Evolutionary conservation across 129 eudicot genomes (phyloP).

Genomic region (Flaveria ramosissima): DNA sequence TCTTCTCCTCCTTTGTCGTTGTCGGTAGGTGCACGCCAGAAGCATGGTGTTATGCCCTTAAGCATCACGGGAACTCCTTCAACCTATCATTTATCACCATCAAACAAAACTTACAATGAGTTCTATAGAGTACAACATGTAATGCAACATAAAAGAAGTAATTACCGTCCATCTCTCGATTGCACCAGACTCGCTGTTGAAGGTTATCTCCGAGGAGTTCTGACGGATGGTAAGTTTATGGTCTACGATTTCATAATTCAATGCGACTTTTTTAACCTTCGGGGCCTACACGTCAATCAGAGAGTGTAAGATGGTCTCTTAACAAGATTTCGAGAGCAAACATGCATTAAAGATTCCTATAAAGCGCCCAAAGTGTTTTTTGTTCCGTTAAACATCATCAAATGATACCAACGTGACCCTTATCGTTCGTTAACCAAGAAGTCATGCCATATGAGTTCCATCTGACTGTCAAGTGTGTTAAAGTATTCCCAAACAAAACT

Average conservation of each 20-base stretch:
- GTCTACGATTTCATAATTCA: conserved; percentile 49
- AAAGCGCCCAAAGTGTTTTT: neutral
- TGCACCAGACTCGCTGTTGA: conserved; percentile 61
- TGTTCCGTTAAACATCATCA: neutral
- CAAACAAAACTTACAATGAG: neutral
- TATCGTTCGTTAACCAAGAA: neutral
- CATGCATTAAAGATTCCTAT: neutral
- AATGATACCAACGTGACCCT: conserved; percentile 4
- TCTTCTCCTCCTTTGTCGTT: conserved; percentile 93
- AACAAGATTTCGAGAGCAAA: conserved; percentile 16
- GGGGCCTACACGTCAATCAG: conserved; percentile 50
- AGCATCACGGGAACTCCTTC: conserved; percentile 66
- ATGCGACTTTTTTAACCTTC: conserved; percentile 30
- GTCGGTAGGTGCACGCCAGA: conserved; percentile 96
- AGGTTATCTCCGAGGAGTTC: conserved; percentile 58
- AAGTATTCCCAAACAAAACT: too few species aligned
- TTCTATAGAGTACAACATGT: neutral
- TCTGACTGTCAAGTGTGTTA: neutral
- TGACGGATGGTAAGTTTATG: conserved; percentile 51
- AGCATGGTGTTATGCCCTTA: conserved; percentile 79
- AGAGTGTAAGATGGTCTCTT: conserved; percentile 9
- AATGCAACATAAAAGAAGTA: conserved; percentile 21
- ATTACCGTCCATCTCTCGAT: conserved; percentile 93
- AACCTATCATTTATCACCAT: conserved; percentile 49
- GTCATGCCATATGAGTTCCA: neutral